phyloP scores from a whole-genome alignment of 2,329 filamentous ascomycete genomes.

The Emergomyces africanus region DNA sequence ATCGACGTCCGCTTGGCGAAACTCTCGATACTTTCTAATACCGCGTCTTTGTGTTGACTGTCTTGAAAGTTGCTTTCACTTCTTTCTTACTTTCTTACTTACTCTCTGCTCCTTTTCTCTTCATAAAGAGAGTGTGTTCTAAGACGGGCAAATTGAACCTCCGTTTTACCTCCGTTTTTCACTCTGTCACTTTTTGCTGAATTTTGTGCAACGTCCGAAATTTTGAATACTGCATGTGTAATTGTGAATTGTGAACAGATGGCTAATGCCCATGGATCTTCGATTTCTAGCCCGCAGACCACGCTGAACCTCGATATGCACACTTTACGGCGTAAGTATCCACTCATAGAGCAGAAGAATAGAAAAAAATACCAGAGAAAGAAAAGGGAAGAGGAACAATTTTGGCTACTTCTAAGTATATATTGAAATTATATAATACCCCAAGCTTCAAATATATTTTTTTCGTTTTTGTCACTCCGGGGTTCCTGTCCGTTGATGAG shows the following conservation, averaged over 20 bases:
- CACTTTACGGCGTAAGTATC: conserved; percentile 5
- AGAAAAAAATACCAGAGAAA: too few relatives aligned
- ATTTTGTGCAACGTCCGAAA: neutral
- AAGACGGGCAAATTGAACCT: too few relatives aligned
- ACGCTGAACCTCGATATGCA: conserved; percentile 1
- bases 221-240: neutral
- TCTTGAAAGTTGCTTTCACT: too few relatives aligned
- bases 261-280: neutral
- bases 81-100: neutral
- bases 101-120: neutral
- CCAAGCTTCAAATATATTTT: neutral
- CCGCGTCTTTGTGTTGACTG: too few relatives aligned
- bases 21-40: too few relatives aligned
- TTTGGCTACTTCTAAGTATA: neutral
- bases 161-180: too few relatives aligned
- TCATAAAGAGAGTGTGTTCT: too few relatives aligned
- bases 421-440: neutral
- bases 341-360: too few relatives aligned
- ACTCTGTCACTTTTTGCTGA: too few relatives aligned
- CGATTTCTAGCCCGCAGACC: conserved; percentile 1
- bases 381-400: neutral
- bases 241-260: neutral
- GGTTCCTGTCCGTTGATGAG: neutral
- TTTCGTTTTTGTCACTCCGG: neutral
- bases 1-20: too few relatives aligned